Conservation (phyloP, 2,329 filamentous ascomycete species). For the Diaporthe nobilis region DNA sequence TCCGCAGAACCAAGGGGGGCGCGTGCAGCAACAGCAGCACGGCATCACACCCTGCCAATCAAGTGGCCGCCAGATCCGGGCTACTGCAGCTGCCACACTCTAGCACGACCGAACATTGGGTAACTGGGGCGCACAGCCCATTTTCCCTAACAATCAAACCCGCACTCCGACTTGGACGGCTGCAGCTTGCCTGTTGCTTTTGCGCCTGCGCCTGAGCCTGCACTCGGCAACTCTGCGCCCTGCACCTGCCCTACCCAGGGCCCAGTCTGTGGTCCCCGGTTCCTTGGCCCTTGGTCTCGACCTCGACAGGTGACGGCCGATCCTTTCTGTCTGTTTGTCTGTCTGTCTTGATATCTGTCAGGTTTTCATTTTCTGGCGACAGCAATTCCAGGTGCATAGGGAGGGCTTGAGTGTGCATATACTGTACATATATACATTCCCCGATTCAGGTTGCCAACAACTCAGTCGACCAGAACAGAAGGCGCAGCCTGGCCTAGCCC, state of each 20-base stretch:
- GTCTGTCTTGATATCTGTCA: neutral
- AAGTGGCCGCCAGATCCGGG: slow-evolving; percentile 8
- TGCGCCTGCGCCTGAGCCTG: neutral
- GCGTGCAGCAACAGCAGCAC: slow-evolving; percentile 18
- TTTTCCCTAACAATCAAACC: slow-evolving; percentile 32
- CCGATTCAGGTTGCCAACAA: neutral
- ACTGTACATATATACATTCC: neutral
- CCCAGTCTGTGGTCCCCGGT: neutral
- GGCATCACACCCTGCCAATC: slow-evolving; percentile 27
- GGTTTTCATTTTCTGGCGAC: neutral
- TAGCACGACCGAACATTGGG: slow-evolving; percentile 27
- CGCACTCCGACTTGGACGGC: slow-evolving; percentile 9
- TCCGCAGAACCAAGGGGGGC: slow-evolving; percentile 3
- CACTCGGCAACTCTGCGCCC: neutral
- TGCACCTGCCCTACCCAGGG: slow-evolving; percentile 7
- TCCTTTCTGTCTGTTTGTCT: neutral
- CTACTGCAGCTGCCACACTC: slow-evolving; percentile 34
- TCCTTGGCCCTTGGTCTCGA: neutral
- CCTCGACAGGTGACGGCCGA: neutral
- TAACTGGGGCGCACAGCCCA: slow-evolving; percentile 20
- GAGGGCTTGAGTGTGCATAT: neutral
- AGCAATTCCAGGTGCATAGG: neutral
- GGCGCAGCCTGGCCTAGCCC: neutral
- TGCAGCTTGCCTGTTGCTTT: slow-evolving; percentile 23
- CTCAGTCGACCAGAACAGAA: neutral